These are phyloP conservation scores for Gleditsia sinensis DNA, from an alignment of 306 rosid genomes.

Conservation along the genomic window DNA sequence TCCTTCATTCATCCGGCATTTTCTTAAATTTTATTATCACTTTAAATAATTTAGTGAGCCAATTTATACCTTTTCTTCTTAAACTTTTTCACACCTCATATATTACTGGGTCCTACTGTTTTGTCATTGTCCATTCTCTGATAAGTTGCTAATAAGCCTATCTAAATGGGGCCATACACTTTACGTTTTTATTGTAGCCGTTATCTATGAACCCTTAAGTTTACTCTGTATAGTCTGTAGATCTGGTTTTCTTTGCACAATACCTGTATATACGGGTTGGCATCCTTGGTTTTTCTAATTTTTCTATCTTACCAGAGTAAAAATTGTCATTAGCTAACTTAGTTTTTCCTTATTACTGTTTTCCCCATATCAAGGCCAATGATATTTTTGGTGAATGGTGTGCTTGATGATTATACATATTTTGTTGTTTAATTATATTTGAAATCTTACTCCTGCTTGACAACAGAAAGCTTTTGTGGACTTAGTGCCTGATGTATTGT, in stretches of 20 bases:
- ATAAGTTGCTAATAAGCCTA: neutral
- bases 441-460: neutral
- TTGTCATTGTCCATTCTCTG: too few species aligned
- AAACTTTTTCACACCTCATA: too few species aligned
- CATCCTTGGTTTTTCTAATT: neutral
- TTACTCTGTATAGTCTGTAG: too few species aligned
- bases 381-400: neutral
- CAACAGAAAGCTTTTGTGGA: neutral
- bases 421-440: conserved; percentile 22
- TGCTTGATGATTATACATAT: neutral
- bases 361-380: too few species aligned
- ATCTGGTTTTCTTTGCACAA: neutral
- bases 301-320: neutral
- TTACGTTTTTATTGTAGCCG: too few species aligned
- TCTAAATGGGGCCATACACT: neutral
- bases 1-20: too few species aligned
- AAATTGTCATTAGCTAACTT: neutral
- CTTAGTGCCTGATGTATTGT: conserved; percentile 10
- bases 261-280: neutral
- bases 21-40: too few species aligned
- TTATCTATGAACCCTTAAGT: too few species aligned
- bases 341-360: neutral
- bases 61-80: too few species aligned
- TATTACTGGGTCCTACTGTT: too few species aligned
- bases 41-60: too few species aligned